These are phyloP conservation scores for Amorphotheca resinae DNA, from an alignment of 495 filamentous ascomycete genomes.

Conservation along the genomic window DNA sequence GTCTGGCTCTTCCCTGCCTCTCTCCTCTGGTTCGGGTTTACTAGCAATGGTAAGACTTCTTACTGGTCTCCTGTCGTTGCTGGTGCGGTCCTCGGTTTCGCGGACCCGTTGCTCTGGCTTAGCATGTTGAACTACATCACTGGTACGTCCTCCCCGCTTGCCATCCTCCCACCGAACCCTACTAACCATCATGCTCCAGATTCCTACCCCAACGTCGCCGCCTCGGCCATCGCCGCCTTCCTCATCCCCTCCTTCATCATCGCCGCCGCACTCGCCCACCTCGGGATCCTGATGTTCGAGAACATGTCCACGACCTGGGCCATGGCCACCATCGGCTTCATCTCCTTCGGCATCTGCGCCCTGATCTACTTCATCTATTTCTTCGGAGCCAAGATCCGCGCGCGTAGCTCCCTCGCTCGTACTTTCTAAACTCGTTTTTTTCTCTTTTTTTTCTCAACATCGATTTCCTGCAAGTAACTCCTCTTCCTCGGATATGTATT, in stretches of 20 bases:
- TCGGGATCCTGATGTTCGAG: constrained; percentile 28
- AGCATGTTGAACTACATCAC: constrained; percentile 29
- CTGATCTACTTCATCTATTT: constrained; percentile 29
- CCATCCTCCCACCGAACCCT: too few relatives aligned
- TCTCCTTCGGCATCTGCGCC: constrained; percentile 25
- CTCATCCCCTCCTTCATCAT: constrained; percentile 27
- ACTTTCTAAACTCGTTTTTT: neutral
- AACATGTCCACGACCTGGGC: constrained; percentile 27
- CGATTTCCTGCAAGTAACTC: neutral
- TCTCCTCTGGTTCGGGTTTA: constrained; percentile 29
- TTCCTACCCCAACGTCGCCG: constrained; percentile 29
- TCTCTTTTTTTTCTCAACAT: neutral
- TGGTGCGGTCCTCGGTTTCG: constrained; percentile 25
- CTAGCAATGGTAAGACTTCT: constrained; percentile 23
- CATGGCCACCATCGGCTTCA: constrained; percentile 26
- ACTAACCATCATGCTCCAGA: constrained; percentile 12
- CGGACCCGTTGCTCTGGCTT: constrained; percentile 28
- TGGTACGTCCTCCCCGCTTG: constrained; percentile 3
- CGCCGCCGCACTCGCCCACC: constrained; percentile 27
- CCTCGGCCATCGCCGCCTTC: constrained; percentile 27
- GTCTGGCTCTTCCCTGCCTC: constrained; percentile 29
- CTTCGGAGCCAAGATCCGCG: constrained; percentile 23
- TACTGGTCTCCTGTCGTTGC: constrained; percentile 28
- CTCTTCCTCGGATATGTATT: too few relatives aligned
- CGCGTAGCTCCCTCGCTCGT: neutral